A percentile compares a stretch with the other conserved stretches of the same genome.
Conservation (phyloP, 306 rosid genomes). For the Prunus campanulata region DNA sequence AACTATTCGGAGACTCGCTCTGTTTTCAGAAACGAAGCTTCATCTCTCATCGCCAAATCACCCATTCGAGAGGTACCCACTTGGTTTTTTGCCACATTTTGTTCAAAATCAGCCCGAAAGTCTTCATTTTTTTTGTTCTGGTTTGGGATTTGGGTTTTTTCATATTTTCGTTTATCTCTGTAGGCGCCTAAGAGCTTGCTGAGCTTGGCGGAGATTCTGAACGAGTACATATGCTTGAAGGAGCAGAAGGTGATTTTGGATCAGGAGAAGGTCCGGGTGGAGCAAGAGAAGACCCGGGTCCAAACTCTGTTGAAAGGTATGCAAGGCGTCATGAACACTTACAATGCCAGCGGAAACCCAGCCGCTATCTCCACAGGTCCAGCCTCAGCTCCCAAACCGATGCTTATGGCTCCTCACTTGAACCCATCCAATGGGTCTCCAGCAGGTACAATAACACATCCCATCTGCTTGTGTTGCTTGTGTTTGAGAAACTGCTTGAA, state of each 20-base stretch:
- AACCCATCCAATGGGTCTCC: slow-evolving; percentile 17
- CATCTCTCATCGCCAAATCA: slow-evolving; percentile 62
- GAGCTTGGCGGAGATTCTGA: slow-evolving; percentile 57
- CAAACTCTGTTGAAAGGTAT: slow-evolving; percentile 58
- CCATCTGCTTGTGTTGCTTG: not conserved
- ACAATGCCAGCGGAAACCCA: slow-evolving; percentile 35
- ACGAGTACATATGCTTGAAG: slow-evolving; percentile 72
- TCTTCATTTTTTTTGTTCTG: not conserved
- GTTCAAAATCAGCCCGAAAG: not conserved
- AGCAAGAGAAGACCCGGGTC: slow-evolving; percentile 60
- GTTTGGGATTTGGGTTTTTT: not conserved
- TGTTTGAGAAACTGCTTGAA: not conserved
- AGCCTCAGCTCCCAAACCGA: slow-evolving; percentile 12
- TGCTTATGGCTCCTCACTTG: slow-evolving; percentile 30
- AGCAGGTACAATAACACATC: slow-evolving; percentile 34
- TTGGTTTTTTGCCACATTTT: not conserved
- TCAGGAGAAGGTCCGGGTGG: slow-evolving; percentile 51
- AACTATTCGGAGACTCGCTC: slow-evolving; percentile 53
- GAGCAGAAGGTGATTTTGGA: slow-evolving; percentile 64
- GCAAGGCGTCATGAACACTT: slow-evolving; percentile 55
- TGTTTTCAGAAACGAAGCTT: slow-evolving; percentile 61
- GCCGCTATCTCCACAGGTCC: not conserved
- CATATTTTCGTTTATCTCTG: not conserved
- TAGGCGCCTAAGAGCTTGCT: slow-evolving; percentile 67
- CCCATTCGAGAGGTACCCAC: slow-evolving; percentile 53